Conservation (phyloP, 768 basidiomycete genomes). For the Phallus indusiatus region DNA sequence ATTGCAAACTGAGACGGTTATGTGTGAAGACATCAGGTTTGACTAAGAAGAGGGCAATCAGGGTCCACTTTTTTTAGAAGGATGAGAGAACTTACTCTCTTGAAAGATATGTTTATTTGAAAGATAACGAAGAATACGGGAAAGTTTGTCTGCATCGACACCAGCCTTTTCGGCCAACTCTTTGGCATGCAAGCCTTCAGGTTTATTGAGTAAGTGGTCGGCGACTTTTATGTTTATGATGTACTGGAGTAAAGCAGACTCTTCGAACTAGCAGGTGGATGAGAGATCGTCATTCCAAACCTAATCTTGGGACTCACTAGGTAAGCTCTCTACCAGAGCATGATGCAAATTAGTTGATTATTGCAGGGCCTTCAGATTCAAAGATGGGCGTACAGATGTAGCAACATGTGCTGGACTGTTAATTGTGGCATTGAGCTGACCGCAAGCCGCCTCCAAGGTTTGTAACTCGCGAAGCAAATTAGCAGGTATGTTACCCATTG, state of each 20-base stretch:
- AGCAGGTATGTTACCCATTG: constrained; percentile 1
- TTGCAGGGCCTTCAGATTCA: too few relatives aligned
- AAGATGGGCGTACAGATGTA: constrained; percentile 21
- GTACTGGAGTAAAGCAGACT: constrained; percentile 23
- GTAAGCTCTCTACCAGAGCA: not conserved
- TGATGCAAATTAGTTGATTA: not conserved
- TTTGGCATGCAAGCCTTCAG: constrained; percentile 26
- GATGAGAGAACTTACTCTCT: constrained; percentile 22
- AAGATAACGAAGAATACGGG: constrained; percentile 30
- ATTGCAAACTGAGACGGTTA: constrained; percentile 29
- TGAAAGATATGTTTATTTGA: constrained; percentile 32
- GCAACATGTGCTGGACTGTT: constrained; percentile 26
- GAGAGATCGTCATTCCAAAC: not conserved
- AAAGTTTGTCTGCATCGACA: constrained; percentile 28
- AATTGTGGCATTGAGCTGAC: constrained; percentile 25
- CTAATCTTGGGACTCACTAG: not conserved
- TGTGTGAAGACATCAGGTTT: constrained; percentile 30
- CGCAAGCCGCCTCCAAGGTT: constrained; percentile 27
- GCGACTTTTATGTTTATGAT: constrained; percentile 28
- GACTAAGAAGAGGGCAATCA: constrained; percentile 17
- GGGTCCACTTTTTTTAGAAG: not conserved
- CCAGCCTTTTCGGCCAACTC: constrained; percentile 24
- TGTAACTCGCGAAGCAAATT: too few relatives aligned
- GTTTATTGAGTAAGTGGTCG: constrained; percentile 31
- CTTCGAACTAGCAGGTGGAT: constrained; percentile 1